Base-by-base conservation (phyloP, 306 rosid genomes). In the Cicer yamashitae region DNA sequence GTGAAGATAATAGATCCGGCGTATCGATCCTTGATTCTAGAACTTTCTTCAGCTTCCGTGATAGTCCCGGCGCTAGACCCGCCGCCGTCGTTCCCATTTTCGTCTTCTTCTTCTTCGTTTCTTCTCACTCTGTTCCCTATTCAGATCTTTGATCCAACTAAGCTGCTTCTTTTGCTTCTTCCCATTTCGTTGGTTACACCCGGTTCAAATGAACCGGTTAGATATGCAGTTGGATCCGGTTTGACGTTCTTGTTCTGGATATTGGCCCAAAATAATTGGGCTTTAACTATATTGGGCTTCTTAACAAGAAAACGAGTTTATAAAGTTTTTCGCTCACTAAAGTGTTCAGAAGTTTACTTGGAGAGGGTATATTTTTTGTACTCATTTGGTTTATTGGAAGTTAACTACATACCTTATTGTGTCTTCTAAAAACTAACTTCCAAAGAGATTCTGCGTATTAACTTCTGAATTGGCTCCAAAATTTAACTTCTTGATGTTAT, bases 21-120 rank as follows among this genome's bases (percentile, higher is more conserved):
- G 97, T 82, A 57, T 94, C 99, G 20, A 91, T 90, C 75, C 89
- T 84, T 22, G 91, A 90, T 41, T 92, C 99, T 83, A 92, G 74
- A 60, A 94, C 97, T 82, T 94, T 94, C 93, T 92, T 94, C 86
- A 94, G 91, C 82, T 94, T 94, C 91, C 97, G 92, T 6, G 97
- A 94, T 2, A 94, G 89, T 41, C 99, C 96, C 65, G 97, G 96
- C 61, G 97, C 99, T 45, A 94, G 71, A 34, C 94, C 91, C 1
- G 85, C 78, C 85, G 75, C 85, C 84, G 89, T 58, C 65, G 89
- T 87, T 70, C 88, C 90, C 92, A 85, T 88, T 80, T 7, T 75
- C 65, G 46, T 77, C 75, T 25, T 73, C 59, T 71, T 77, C 83
- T 59, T 62, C 73, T 1, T 56, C 39, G 37, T 30, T 30, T 30